These are phyloP conservation scores for Madurella mycetomatis DNA, from an alignment of 2,329 filamentous ascomycete genomes.

Conservation along the genomic window DNA sequence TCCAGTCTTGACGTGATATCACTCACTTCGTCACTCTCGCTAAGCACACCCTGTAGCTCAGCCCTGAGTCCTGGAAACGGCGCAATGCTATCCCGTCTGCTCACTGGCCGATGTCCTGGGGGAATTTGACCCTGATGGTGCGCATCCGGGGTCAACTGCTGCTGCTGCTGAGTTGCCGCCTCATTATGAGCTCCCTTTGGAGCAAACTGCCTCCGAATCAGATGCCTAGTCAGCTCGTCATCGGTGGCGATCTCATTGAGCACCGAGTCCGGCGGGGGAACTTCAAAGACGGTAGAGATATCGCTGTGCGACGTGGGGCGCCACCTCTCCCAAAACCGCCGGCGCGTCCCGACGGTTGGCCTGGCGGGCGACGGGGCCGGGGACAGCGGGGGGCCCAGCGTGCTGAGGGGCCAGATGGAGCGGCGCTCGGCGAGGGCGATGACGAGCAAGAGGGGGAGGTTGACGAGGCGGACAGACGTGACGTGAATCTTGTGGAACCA, in stretches of 20 bases:
- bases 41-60: conserved; percentile 47
- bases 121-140: conserved; percentile 4
- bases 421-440: conserved; percentile 69
- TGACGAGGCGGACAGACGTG: conserved; percentile 66
- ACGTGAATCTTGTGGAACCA: conserved; percentile 93
- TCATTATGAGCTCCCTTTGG: conserved; percentile 33
- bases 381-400: conserved; percentile 7
- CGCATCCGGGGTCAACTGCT: conserved; percentile 11
- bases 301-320: conserved; percentile 68
- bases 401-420: conserved; percentile 53
- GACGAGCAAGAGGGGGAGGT: conserved; percentile 67
- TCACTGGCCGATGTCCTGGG: conserved; percentile 29
- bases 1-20: conserved; percentile 43
- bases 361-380: conserved; percentile 6
- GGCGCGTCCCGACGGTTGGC: conserved; percentile 6
- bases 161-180: conserved; percentile 10
- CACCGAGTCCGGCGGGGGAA: conserved; percentile 60
- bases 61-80: conserved; percentile 48
- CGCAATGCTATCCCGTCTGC: conserved; percentile 52
- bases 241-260: conserved; percentile 55
- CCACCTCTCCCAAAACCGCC: conserved; percentile 62
- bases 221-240: conserved; percentile 54
- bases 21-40: conserved; percentile 42
- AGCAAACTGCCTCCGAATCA: conserved; percentile 53
- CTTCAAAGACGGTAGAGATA: conserved; percentile 67